Conservation (phyloP, 2,329 filamentous ascomycete species). For the Penicillium sp. region DNA sequence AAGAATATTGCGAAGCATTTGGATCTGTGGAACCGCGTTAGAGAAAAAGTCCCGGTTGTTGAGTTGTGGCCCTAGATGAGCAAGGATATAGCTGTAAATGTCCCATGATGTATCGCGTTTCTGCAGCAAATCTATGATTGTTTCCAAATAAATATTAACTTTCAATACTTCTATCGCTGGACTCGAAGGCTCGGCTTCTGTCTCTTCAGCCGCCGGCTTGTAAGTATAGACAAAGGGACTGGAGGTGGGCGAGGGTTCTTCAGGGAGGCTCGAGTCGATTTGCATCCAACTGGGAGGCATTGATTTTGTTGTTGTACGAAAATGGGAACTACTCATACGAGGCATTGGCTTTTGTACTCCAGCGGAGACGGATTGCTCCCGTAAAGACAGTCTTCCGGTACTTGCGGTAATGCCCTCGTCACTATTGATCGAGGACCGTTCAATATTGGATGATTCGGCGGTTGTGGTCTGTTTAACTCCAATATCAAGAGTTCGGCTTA, state of each 20-base stretch:
- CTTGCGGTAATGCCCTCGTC: conserved; percentile 32
- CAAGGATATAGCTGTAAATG: conserved; percentile 83
- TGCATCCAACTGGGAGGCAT: conserved; percentile 55
- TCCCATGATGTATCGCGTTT: conserved; percentile 76
- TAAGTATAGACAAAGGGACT: conserved; percentile 52
- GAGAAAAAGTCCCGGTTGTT: conserved; percentile 84
- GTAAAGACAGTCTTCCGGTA: conserved; percentile 28
- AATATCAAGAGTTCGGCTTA: conserved; percentile 61
- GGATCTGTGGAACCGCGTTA: conserved; percentile 68
- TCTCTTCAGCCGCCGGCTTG: conserved; percentile 23
- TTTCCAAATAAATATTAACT: conserved; percentile 69
- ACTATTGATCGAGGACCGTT: conserved; percentile 27
- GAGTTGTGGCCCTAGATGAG: conserved; percentile 80
- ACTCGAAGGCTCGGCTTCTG: conserved; percentile 17
- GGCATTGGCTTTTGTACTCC: conserved; percentile 28
- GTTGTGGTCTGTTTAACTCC: conserved; percentile 40
- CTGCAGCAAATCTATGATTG: conserved; percentile 68
- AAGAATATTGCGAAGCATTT: conserved; percentile 68
- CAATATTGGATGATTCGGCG: conserved; percentile 38
- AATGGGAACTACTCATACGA: conserved; percentile 29
- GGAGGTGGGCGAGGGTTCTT: conserved; percentile 46
- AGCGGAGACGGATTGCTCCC: conserved; percentile 25
- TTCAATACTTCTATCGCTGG: conserved; percentile 50
- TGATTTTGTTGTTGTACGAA: conserved; percentile 30
- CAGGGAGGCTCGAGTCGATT: conserved; percentile 51